Evolutionary conservation across 106 monocot genomes (phyloP).

Genomic region (Gastrodia elata): DNA sequence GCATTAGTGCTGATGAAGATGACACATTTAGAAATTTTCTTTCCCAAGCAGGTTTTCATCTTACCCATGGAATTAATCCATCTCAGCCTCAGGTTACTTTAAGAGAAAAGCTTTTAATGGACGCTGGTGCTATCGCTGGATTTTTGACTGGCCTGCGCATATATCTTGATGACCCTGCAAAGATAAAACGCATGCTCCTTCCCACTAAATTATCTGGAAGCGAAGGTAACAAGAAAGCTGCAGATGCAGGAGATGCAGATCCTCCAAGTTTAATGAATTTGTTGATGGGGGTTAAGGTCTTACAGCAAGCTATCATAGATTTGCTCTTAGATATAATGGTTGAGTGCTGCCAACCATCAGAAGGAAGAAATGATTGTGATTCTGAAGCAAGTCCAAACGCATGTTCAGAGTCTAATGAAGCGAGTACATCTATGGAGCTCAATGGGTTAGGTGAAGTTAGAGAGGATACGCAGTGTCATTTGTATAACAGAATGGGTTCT

Average conservation of each 20-base stretch:
- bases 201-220: conserved; percentile 61
- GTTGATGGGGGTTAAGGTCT: conserved; percentile 79
- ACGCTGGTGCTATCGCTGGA: conserved; percentile 84
- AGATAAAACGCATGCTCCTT: conserved; percentile 84
- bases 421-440: conserved; percentile 30
- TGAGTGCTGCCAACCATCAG: conserved; percentile 85
- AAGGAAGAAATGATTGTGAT: conserved; percentile 30
- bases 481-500: conserved; percentile 42
- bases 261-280: conserved; percentile 80
- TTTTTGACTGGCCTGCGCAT: conserved; percentile 72
- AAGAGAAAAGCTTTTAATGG: conserved; percentile 82
- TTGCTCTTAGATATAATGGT: conserved; percentile 97
- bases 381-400: conserved; percentile 37
- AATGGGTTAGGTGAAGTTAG: conserved; percentile 24
- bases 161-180: conserved; percentile 88
- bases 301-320: conserved; percentile 89
- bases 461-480: conserved; percentile 29
- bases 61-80: conserved; percentile 64
- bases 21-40: conserved; percentile 81
- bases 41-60: conserved; percentile 80
- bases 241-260: conserved; percentile 34
- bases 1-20: conserved; percentile 74
- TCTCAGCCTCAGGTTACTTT: conserved; percentile 75
- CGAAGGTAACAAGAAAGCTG: conserved; percentile 47
- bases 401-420: conserved; percentile 35